Base-by-base conservation (phyloP, 2,329 filamentous ascomycete genomes). In the Aspergillus sp. region DNA sequence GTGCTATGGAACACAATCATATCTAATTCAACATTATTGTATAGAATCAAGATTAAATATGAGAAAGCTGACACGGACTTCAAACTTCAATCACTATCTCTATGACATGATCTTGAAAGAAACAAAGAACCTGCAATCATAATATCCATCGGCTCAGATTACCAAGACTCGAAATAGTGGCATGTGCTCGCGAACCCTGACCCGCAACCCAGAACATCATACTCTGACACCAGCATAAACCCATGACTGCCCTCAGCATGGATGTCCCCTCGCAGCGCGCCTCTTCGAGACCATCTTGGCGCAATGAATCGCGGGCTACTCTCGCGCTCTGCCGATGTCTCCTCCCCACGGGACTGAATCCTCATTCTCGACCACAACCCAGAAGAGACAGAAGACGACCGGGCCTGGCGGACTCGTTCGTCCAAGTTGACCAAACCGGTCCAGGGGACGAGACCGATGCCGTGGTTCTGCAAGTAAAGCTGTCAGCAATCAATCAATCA, bases 11-110 rank as follows among this genome's bases (percentile, higher is more conserved):
- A 52, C 22, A 56, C 51, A 54, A 45, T 60, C 65, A 65, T 66
- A 65, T 62, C 64, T 61, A 60, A 58, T 62, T 47, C 39, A 63
- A 56, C 31, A 12, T 54, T 49, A 57, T 22, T 46, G 14, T 18
- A 49, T 49, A 49, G 45, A 47, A 47, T 47, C 45, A 47, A 24
- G 45, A 47, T 1, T 46, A 20, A 2, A 11, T 47, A 18, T 47
- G 20, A 20, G 9, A 20, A 24, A 6, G 1, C 12, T 42, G 36
- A n/a, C 45, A 24, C 3, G 2, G 10, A 47, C 10, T 47, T 47
- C 18, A 47, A 22, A 16, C 11, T 14, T 22, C 16, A 12, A 24
- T 12, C 9, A 20, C 10, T 16, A 16, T 16, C 4, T 3, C 22
- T 22, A 22, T 42, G 36, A n/a, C 16, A 42, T 42, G 14, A n/a